These are phyloP conservation scores for Blastobotrys terrestris DNA, from an alignment of 805 yeast genomes.

Conservation along the genomic window DNA sequence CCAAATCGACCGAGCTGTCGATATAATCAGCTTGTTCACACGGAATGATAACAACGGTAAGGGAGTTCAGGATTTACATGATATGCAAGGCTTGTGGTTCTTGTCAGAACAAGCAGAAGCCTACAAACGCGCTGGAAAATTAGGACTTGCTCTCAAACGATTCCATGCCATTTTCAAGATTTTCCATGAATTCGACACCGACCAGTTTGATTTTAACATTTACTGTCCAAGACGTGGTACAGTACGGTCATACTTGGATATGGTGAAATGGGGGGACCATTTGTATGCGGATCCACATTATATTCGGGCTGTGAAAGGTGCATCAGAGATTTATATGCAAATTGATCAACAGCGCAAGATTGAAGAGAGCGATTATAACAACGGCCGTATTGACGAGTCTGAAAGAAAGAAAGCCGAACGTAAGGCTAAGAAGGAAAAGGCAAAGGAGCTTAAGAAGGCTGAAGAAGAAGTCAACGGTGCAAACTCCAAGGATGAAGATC, in stretches of 20 bases:
- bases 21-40: constrained; percentile 71
- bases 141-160: constrained; percentile 77
- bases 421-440: constrained; percentile 41
- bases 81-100: constrained; percentile 91
- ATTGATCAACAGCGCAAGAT: constrained; percentile 17
- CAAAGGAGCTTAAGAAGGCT: constrained; percentile 39
- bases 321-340: constrained; percentile 50
- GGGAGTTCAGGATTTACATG: constrained; percentile 80
- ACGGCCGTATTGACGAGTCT: constrained; percentile 21
- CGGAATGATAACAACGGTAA: constrained; percentile 74
- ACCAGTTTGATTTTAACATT: constrained; percentile 91
- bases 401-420: constrained; percentile 29
- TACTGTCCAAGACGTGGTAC: constrained; percentile 90
- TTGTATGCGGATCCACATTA: constrained; percentile 66
- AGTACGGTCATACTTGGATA: constrained; percentile 70
- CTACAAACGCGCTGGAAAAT: constrained; percentile 54
- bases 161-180: constrained; percentile 59
- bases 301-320: constrained; percentile 62
- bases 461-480: constrained; percentile 32
- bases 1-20: constrained; percentile 65
- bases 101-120: constrained; percentile 80
- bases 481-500: constrained; percentile 37
- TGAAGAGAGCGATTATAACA: constrained; percentile 20
- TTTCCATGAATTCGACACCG: constrained; percentile 65
- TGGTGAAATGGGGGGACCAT: constrained; percentile 77